Evolutionary conservation across 164 flowering plant species (phyloP), one percentile per base, ranked within the genome.

Genomic region (Kingdonia uniflora): DNA sequence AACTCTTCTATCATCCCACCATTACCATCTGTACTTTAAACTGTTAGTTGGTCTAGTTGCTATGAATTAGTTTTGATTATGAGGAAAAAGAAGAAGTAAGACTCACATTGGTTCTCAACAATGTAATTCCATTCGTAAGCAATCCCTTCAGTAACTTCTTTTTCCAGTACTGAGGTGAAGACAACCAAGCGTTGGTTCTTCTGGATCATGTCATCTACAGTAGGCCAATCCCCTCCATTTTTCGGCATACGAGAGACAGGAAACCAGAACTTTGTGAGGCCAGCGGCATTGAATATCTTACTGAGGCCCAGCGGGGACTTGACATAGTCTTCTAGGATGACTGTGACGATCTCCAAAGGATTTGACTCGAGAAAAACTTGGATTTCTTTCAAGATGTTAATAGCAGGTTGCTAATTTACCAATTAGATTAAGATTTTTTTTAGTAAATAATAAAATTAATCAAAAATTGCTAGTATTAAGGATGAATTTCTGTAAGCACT

Each of bases 51-150:
- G 35, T 8, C 8, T 3, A 29, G 35, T 29, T 3, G 35, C 8
- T 29, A 29, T 29, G 8, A 29, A 29, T 29, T 29, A 3, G 35
- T 29, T 29, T 3, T 29, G 4, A 4, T 29, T 8, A 29, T 29
- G 8, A 29, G 19, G 4, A 25, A 0, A n/a, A 2, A 29, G 11
- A 19, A 20, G 5, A 12, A 3, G 6, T 13, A 2, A 20, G 49
- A 62, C 92, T 85, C 63, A 88, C 98, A 92, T 67, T 92, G 91
- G 61, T 88, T 92, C 66, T 91, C 98, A 11, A 81, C 90, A 19
- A 82, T 20, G 59, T 85, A 84, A 35, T 52, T 76, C 98, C 98
- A 92, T 43, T 83, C 67, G 63, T 80, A 84, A 1, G 96, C 96
- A 44, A 92, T 87, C 45, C 91, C 98, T 65, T 92, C 98, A 19